Percentiles rank a stretch among this genome's conserved stretches.
Evolutionary conservation across 306 rosid species (phyloP).

Genomic region (Prunus dulcis): DNA sequence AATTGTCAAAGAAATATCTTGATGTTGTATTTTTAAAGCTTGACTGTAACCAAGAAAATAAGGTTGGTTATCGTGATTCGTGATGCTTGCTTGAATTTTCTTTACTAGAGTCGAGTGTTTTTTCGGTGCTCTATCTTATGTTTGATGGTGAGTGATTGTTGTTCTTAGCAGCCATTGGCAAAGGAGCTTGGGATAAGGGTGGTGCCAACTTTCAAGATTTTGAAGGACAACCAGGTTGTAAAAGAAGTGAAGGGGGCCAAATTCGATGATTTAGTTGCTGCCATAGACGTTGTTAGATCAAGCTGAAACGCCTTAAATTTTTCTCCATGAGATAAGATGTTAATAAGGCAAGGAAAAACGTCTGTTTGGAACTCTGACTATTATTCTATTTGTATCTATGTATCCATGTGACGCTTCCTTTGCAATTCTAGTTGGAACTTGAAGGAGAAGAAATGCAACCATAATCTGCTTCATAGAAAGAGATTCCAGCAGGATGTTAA

Average conservation of each 20-base stretch:
- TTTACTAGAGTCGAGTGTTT: neutral
- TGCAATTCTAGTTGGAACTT: conserved; percentile 2
- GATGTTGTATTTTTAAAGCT: conserved; percentile 94
- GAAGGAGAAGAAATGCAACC: neutral
- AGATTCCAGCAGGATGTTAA: no score
- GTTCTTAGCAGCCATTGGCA: conserved; percentile 75
- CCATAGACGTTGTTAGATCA: conserved; percentile 70
- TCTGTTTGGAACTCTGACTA: neutral
- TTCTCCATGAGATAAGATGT: conserved; percentile 8
- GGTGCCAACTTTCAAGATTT: conserved; percentile 94
- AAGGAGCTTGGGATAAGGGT: conserved; percentile 95
- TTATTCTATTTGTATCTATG: conserved; percentile 24
- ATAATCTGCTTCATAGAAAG: neutral
- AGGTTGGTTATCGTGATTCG: conserved; percentile 36
- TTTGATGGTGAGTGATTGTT: conserved; percentile 17
- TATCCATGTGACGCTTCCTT: conserved; percentile 2
- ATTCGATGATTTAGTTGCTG: conserved; percentile 73
- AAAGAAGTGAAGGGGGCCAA: conserved; percentile 94
- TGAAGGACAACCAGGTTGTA: conserved; percentile 72
- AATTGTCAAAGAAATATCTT: conserved; percentile 66
- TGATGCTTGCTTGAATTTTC: neutral
- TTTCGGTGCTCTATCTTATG: conserved; percentile 4
- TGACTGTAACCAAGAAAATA: conserved; percentile 90
- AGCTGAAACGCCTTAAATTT: conserved; percentile 28
- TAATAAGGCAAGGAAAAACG: conserved; percentile 13